These are phyloP conservation scores for Solanum lycopersicoides DNA, from an alignment of 257 asterid species.

Conservation along the genomic window DNA sequence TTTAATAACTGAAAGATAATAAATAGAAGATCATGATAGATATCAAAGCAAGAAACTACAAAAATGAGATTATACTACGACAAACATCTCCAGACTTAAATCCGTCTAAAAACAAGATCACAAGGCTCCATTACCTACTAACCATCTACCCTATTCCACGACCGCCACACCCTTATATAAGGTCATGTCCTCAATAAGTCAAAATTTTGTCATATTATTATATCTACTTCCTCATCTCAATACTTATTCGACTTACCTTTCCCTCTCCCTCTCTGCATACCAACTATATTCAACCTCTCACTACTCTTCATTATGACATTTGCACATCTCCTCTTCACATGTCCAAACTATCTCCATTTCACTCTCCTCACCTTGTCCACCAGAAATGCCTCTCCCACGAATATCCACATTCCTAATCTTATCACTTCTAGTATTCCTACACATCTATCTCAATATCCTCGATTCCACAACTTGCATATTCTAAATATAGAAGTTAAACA, in stretches of 20 bases:
- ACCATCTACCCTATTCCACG: no score
- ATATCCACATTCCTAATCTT: neutral
- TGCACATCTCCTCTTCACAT: neutral
- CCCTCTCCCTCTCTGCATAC: neutral
- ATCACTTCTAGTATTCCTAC: no score
- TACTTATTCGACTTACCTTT: neutral
- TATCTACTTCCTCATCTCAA: neutral
- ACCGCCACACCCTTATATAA: neutral
- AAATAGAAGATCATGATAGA: no score
- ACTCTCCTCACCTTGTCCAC: neutral
- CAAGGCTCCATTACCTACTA: no score
- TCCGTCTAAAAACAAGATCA: no score
- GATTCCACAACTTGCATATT: neutral
- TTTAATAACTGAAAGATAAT: no score
- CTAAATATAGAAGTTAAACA: no score
- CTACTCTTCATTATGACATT: neutral
- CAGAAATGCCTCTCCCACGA: neutral
- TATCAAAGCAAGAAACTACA: no score
- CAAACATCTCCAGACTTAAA: no score
- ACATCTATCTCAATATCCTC: neutral
- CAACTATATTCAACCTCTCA: neutral
- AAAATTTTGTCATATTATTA: neutral
- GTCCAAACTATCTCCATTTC: neutral
- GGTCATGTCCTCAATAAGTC: neutral
- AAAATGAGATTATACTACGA: no score